phyloP scores from a whole-genome alignment of 2,329 filamentous ascomycete species.

The Fusarium sororula region DNA sequence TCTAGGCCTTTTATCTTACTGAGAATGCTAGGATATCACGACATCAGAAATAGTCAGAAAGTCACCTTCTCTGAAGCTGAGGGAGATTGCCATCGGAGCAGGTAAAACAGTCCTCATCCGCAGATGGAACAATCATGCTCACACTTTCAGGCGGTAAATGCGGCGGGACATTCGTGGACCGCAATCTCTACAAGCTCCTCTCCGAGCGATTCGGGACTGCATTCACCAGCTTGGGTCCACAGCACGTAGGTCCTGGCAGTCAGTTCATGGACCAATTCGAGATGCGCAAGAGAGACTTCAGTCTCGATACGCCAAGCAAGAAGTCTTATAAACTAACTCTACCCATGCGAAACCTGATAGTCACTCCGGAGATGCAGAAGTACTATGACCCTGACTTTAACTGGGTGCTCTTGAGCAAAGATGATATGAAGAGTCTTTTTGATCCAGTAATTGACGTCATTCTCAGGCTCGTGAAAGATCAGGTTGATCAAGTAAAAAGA shows the following conservation, averaged over 20 bases:
- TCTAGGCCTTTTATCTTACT: not conserved
- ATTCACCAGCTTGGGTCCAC: not conserved
- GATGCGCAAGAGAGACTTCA: not conserved
- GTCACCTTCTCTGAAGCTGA: not conserved
- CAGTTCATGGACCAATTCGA: not conserved
- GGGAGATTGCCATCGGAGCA: not conserved
- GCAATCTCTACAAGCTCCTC: not conserved
- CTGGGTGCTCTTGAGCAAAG: not conserved
- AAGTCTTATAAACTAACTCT: not conserved
- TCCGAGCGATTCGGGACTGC: not conserved
- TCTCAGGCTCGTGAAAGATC: not conserved
- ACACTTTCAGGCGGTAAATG: not conserved
- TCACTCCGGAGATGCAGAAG: not conserved
- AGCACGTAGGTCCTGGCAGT: not conserved
- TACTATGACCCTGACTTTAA: not conserved
- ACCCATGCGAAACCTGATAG: not conserved
- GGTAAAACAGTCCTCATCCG: not conserved
- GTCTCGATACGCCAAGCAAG: not conserved
- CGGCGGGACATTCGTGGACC: not conserved
- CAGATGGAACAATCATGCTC: accelerated
- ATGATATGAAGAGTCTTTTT: not conserved
- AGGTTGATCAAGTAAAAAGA: not conserved
- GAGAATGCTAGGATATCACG: not conserved
- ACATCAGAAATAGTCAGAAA: not conserved
- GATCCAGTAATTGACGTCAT: not conserved